Percentiles rank a stretch among this genome's conserved stretches.
These are phyloP conservation scores for Komagataella pastoris DNA, from an alignment of 805 yeast genomes.

Conservation along the genomic window DNA sequence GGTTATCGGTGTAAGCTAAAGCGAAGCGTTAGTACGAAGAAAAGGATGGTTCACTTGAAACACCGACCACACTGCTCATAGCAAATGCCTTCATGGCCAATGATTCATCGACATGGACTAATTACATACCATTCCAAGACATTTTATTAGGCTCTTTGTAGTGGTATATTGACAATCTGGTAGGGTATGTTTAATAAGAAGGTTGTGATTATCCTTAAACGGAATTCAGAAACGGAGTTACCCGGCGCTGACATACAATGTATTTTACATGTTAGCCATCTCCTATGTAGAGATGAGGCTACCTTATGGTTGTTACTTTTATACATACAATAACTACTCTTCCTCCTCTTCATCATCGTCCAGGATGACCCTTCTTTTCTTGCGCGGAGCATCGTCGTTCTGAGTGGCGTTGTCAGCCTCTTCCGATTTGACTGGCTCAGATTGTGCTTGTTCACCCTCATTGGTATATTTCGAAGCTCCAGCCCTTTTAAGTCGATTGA, in stretches of 20 bases:
- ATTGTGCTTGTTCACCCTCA: slow-evolving; percentile 12
- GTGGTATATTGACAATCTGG: neutral
- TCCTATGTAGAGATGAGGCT: too few relatives aligned
- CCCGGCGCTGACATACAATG: neutral
- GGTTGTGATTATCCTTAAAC: neutral
- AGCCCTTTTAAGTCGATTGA: slow-evolving; percentile 23
- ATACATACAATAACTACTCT: slow-evolving; percentile 6
- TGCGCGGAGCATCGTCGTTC: slow-evolving; percentile 19
- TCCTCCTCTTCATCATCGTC: slow-evolving; percentile 44
- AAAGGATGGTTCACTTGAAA: neutral
- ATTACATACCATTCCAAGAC: slow-evolving; percentile 34
- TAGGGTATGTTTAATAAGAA: neutral
- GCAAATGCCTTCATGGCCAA: neutral
- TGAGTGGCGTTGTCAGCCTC: neutral
- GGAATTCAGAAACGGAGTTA: neutral
- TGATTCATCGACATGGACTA: neutral
- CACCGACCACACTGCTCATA: neutral
- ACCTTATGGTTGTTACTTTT: neutral
- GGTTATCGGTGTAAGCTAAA: slow-evolving; percentile 88
- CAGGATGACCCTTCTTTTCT: slow-evolving; percentile 33
- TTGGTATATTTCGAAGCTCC: slow-evolving; percentile 30
- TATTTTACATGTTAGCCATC: too few relatives aligned
- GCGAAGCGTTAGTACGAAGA: slow-evolving; percentile 1
- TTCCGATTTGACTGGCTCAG: slow-evolving; percentile 5
- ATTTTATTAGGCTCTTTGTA: slow-evolving; percentile 8